Evolutionary conservation across 371 early-diverging fungal species (phyloP).

Genomic region (Rhizopus sp.): DNA sequence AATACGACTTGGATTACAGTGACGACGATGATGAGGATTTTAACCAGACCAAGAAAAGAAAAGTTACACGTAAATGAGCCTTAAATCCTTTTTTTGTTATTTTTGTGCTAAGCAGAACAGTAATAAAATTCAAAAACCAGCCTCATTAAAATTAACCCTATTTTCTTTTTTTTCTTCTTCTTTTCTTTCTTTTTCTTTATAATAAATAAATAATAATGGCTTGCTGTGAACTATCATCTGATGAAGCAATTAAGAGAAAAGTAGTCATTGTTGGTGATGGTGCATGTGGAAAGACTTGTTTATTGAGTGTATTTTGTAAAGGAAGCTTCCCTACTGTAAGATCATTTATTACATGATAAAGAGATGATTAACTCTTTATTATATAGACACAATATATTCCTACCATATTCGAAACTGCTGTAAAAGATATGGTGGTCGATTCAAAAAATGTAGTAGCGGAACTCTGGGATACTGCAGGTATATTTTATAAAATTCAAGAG

Average conservation of each 20-base stretch:
- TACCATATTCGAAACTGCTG: slow-evolving; percentile 83
- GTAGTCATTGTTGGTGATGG: slow-evolving; percentile 76
- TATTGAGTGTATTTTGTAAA: slow-evolving; percentile 57
- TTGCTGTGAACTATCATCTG: slow-evolving; percentile 15
- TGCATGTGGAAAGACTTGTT: slow-evolving; percentile 69
- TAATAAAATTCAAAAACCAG: slow-evolving; percentile 4
- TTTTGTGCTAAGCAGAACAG: neutral
- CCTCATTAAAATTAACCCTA: neutral
- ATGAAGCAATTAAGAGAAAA: slow-evolving; percentile 46
- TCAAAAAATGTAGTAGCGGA: slow-evolving; percentile 73
- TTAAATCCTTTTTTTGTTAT: neutral
- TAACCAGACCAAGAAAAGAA: slow-evolving; percentile 17
- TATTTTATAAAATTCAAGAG: slow-evolving; percentile 17
- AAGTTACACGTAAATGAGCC: slow-evolving; percentile 3
- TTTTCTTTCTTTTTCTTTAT: slow-evolving; percentile 3
- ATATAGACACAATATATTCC: slow-evolving; percentile 44
- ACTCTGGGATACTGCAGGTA: slow-evolving; percentile 87
- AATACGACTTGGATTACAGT: slow-evolving; percentile 6
- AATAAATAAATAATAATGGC: slow-evolving; percentile 15
- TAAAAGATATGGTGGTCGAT: slow-evolving; percentile 72
- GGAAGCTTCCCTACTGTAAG: slow-evolving; percentile 61
- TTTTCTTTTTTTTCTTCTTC: neutral
- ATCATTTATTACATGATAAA: neutral
- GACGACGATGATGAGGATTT: slow-evolving; percentile 20
- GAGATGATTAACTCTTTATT: neutral